Conservation (phyloP, 805 yeast genomes). For the Alloascoidea hylecoeti region DNA sequence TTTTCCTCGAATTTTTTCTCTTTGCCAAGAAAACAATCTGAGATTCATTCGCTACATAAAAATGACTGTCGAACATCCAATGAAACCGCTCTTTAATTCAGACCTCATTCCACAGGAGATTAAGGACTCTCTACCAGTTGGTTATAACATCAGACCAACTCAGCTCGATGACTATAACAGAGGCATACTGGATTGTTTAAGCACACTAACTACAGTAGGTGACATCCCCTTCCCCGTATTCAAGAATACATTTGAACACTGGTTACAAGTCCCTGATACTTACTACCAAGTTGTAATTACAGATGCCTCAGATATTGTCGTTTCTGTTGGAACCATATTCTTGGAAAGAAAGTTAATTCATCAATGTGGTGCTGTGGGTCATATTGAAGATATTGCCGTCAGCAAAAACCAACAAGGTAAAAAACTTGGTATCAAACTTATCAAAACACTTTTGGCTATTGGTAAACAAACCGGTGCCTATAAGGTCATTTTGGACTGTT, state of each 20-base stretch:
- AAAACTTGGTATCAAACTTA: slow-evolving; percentile 57
- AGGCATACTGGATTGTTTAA: slow-evolving; percentile 49
- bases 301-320: slow-evolving; percentile 35
- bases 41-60: background rate
- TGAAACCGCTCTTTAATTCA: slow-evolving; percentile 8
- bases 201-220: slow-evolving; percentile 76
- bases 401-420: slow-evolving; percentile 66
- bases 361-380: slow-evolving; percentile 76
- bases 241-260: slow-evolving; percentile 33
- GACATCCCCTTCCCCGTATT: slow-evolving; percentile 39
- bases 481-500: slow-evolving; percentile 84
- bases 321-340: slow-evolving; percentile 73
- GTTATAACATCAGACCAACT: slow-evolving; percentile 51
- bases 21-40: background rate
- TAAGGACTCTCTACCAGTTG: slow-evolving; percentile 30
- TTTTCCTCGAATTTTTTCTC: background rate
- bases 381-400: slow-evolving; percentile 90
- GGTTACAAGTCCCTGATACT: slow-evolving; percentile 35
- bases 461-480: slow-evolving; percentile 61
- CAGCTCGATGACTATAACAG: slow-evolving; percentile 38
- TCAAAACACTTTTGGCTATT: slow-evolving; percentile 41
- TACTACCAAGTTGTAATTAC: slow-evolving; percentile 64
- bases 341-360: slow-evolving; percentile 76
- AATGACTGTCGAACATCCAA: slow-evolving; percentile 5
- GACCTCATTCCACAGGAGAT: slow-evolving; percentile 13